Conservation (phyloP, 2,329 filamentous ascomycete species). For the Fusarium papillatum region DNA sequence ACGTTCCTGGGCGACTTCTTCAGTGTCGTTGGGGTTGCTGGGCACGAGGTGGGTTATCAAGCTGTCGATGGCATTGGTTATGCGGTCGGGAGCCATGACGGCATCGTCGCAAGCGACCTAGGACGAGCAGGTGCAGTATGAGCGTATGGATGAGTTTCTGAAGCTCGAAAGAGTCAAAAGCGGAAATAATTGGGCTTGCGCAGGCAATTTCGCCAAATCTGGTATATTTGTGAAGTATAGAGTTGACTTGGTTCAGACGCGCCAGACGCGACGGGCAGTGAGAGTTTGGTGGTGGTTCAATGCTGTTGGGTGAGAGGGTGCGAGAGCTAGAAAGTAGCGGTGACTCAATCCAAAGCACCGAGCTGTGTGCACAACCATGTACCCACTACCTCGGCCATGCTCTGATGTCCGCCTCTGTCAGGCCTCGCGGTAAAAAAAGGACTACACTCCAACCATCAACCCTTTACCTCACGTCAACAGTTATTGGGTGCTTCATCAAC, state of each 20-base stretch:
- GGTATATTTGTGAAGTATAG: conserved; percentile 20
- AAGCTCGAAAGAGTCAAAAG: not conserved
- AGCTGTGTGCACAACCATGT: conserved; percentile 22
- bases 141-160: not conserved
- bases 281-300: conserved; percentile 34
- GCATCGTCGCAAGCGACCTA: conserved; percentile 57
- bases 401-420: conserved; percentile 31
- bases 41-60: conserved; percentile 83
- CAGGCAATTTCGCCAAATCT: not conserved
- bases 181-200: not conserved
- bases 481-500: conserved; percentile 54
- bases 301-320: conserved; percentile 33
- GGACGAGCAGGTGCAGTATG: not conserved
- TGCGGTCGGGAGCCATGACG: conserved; percentile 74
- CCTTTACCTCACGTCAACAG: conserved; percentile 44
- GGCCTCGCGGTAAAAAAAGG: conserved; percentile 51
- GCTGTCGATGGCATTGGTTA: conserved; percentile 84
- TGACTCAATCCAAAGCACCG: conserved; percentile 11
- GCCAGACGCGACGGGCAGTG: conserved; percentile 44
- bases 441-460: conserved; percentile 50
- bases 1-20: conserved; percentile 76
- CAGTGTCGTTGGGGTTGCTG: conserved; percentile 73
- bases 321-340: conserved; percentile 34
- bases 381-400: conserved; percentile 41
- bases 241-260: conserved; percentile 33